Conservation (phyloP, 805 yeast genomes). For the Metschnikowia colocasiae region DNA sequence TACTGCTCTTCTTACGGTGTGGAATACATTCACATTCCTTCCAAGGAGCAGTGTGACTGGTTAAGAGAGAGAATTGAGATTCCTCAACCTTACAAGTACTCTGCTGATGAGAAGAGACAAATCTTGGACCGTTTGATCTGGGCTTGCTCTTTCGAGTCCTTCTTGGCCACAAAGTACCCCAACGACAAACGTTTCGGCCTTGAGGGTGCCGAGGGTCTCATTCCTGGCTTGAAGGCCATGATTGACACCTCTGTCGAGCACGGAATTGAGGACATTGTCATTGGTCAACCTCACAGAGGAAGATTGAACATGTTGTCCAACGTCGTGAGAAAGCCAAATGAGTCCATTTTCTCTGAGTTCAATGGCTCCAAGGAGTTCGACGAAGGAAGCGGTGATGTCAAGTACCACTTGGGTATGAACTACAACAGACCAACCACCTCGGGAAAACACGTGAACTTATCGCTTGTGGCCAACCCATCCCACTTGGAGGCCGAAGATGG, state of each 20-base stretch:
- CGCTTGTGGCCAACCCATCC: constrained; percentile 97
- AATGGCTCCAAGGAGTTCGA: constrained; percentile 85
- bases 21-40: constrained; percentile 95
- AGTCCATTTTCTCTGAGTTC: constrained; percentile 94
- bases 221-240: constrained; percentile 94
- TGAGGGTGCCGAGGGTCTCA: constrained; percentile 96
- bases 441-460: constrained; percentile 92
- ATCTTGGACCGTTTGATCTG: constrained; percentile 94
- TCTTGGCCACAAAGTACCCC: constrained; percentile 93
- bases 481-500: constrained; percentile 99
- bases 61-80: constrained; percentile 94
- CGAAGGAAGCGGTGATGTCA: constrained; percentile 98
- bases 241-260: constrained; percentile 88
- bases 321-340: constrained; percentile 98
- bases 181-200: constrained; percentile 98
- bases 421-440: constrained; percentile 98
- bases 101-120: constrained; percentile 89
- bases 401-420: constrained; percentile 99
- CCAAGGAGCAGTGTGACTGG: constrained; percentile 96
- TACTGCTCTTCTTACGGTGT: constrained; percentile 90
- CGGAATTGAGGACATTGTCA: constrained; percentile 93
- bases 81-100: constrained; percentile 78
- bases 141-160: constrained; percentile 91
- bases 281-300: constrained; percentile 99
- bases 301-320: constrained; percentile 95